Evolutionary conservation across 257 asterid genomes (phyloP), one percentile per base, ranked within the genome.

Genomic region (Solanum megistacrolobum): DNA sequence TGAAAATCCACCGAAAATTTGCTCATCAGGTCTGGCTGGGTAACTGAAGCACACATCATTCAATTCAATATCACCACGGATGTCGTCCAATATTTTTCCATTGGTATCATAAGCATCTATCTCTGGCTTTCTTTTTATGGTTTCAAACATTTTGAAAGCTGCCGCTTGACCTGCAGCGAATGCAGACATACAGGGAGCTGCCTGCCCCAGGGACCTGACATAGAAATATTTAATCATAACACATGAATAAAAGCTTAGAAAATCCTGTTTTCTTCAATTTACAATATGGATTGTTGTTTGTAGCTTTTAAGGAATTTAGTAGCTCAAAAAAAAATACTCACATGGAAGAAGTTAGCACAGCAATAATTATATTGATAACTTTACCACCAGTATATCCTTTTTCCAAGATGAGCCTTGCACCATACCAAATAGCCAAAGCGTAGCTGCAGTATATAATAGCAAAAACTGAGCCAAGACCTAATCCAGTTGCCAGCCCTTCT

Each of bases 101-200:
- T 83, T 89, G 78, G 85, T 87, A 48, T 93, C 98, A 48, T 91
- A 96, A n/a, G 98, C 91, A 90, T 96, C 95, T n/a, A 96, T 94
- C 75, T 91, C 94, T 3, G 98, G 95, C 82, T 92, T 92, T 87
- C 98, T 94, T 20, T 91, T 71, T 74, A 95, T 95, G 3, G 96
- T 93, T 89, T 95, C 96, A 83, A 94, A 96, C 98, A 96, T 94
- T 92, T 96, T 96, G 93, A 81, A 96, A 27, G 98, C 98, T 23
- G 98, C 98, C 29, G 98, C 98, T 23, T 90, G 92, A 2, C 98
- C 98, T 1, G 96, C 93, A 32, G 98, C 97, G 66, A 96, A 94
- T 52, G 98, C 98, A 12, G 91, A 89, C 92, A 96, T 34, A 89
- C 98, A 96, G 18, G 98, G 98, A 11, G 96, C 92, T 68, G 97